Conservation (phyloP, 2,329 filamentous ascomycete species). For the Furcasterigmium sp. region DNA sequence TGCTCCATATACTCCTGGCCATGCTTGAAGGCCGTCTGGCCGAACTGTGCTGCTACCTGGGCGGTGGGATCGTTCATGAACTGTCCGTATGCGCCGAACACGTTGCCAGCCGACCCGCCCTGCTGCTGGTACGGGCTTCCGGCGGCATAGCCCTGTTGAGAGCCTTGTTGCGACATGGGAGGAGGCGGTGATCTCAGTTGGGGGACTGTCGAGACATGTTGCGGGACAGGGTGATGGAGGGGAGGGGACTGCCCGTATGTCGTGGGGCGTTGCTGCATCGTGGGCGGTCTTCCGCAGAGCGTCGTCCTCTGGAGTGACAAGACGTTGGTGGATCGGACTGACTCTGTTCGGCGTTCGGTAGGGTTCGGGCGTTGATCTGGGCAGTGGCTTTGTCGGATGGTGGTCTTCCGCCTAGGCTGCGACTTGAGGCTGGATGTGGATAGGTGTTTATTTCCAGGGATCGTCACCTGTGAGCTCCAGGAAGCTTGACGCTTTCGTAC, state of each 20-base stretch:
- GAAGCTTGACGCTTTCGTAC: no score
- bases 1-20: slow-evolving; percentile 94
- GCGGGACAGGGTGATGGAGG: slow-evolving; percentile 93
- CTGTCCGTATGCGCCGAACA: slow-evolving; percentile 73
- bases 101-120: slow-evolving; percentile 44
- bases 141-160: slow-evolving; percentile 47
- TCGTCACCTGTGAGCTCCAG: not conserved
- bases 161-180: slow-evolving; percentile 65
- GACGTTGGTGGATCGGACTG: not conserved
- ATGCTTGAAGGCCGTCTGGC: slow-evolving; percentile 84
- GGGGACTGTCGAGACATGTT: slow-evolving; percentile 96
- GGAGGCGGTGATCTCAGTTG: slow-evolving; percentile 92
- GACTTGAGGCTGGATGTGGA: slow-evolving; percentile 13
- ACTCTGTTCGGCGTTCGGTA: slow-evolving; percentile 6
- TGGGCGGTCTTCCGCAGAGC: slow-evolving; percentile 18
- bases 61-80: slow-evolving; percentile 96
- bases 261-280: slow-evolving; percentile 84
- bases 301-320: slow-evolving; percentile 3
- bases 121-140: slow-evolving; percentile 71
- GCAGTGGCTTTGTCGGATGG: slow-evolving; percentile 1
- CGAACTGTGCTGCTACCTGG: slow-evolving; percentile 91
- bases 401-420: slow-evolving; percentile 2
- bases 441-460: slow-evolving; percentile 20
- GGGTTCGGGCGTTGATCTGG: slow-evolving; percentile 9
- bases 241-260: slow-evolving; percentile 85